Conservation (phyloP, 2,329 filamentous ascomycete genomes). For the Bipolaris victoriae region DNA sequence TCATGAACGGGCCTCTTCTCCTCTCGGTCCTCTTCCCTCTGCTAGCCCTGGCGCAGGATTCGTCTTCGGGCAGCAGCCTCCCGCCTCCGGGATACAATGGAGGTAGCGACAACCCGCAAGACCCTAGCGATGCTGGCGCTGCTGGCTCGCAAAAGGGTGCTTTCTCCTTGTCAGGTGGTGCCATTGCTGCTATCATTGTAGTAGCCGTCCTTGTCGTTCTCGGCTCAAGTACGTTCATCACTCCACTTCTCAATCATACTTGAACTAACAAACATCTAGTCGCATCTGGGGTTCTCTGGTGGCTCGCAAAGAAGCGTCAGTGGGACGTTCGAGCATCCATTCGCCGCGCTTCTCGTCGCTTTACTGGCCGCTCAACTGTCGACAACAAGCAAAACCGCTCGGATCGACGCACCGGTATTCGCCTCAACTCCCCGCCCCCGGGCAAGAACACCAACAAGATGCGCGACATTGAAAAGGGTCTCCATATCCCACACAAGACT, state of each 20-base stretch:
- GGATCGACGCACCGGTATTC: slow-evolving; percentile 45
- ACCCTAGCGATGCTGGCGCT: slow-evolving; percentile 62
- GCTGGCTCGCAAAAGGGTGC: slow-evolving; percentile 66
- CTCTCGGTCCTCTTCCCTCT: slow-evolving; percentile 37
- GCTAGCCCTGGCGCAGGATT: slow-evolving; percentile 37
- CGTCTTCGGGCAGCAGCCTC: slow-evolving; percentile 24
- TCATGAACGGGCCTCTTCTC: slow-evolving; percentile 37
- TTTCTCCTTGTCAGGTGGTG: slow-evolving; percentile 70
- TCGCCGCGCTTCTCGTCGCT: slow-evolving; percentile 64
- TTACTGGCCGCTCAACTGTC: slow-evolving; percentile 50
- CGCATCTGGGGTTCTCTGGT: slow-evolving; percentile 71
- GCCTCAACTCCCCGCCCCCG: slow-evolving; percentile 44
- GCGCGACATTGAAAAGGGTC: slow-evolving; percentile 45
- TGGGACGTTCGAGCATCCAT: slow-evolving; percentile 79
- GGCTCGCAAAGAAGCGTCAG: slow-evolving; percentile 81
- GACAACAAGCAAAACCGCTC: slow-evolving; percentile 39
- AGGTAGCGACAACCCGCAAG: slow-evolving; percentile 44
- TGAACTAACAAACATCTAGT: slow-evolving; percentile 54
- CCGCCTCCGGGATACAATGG: slow-evolving; percentile 45
- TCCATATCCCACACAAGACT: slow-evolving; percentile 29
- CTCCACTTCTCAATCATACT: neutral
- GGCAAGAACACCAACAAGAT: slow-evolving; percentile 26
- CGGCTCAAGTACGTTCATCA: slow-evolving; percentile 66
- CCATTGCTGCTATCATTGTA: slow-evolving; percentile 75
- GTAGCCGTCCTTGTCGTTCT: slow-evolving; percentile 67